These are phyloP conservation scores for Forsythia viridissima DNA, from an alignment of 257 asterid genomes.

Conservation along the genomic window DNA sequence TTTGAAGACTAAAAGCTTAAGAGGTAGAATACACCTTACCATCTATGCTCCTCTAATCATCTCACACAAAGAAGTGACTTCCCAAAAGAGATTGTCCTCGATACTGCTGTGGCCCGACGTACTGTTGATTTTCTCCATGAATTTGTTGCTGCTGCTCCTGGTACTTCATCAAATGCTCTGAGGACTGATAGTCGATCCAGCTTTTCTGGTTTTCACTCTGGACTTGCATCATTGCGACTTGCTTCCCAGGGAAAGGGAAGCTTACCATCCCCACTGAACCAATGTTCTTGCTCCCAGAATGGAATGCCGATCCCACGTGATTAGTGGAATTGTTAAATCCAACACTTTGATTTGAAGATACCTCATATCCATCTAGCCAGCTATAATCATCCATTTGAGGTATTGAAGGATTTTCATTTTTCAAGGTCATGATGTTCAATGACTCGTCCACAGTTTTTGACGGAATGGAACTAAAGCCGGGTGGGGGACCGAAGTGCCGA, in stretches of 20 bases:
- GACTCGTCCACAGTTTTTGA: constrained; percentile 61
- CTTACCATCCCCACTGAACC: constrained; percentile 46
- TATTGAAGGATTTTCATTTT: constrained; percentile 38
- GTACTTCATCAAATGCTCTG: constrained; percentile 52
- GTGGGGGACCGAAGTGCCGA: constrained; percentile 93
- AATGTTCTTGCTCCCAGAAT: constrained; percentile 41
- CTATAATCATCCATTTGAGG: constrained; percentile 72
- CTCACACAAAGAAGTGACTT: constrained; percentile 75
- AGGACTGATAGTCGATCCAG: constrained; percentile 52
- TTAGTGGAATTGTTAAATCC: constrained; percentile 54
- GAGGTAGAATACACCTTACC: constrained; percentile 39
- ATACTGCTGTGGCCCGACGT: constrained; percentile 56
- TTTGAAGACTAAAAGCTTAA: background rate
- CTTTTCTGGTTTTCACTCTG: constrained; percentile 55
- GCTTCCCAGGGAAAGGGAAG: constrained; percentile 93
- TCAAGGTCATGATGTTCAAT: constrained; percentile 36
- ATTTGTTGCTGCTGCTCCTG: constrained; percentile 67
- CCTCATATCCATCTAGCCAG: constrained; percentile 84
- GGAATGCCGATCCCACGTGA: constrained; percentile 45
- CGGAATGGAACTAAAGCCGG: constrained; percentile 85
- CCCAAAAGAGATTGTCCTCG: constrained; percentile 78
- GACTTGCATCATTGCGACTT: constrained; percentile 41
- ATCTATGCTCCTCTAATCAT: constrained; percentile 43
- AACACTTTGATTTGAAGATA: constrained; percentile 53
- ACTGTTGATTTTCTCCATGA: constrained; percentile 58